Conservation (phyloP, 805 yeast species). For the Isabelozyma heimii region DNA sequence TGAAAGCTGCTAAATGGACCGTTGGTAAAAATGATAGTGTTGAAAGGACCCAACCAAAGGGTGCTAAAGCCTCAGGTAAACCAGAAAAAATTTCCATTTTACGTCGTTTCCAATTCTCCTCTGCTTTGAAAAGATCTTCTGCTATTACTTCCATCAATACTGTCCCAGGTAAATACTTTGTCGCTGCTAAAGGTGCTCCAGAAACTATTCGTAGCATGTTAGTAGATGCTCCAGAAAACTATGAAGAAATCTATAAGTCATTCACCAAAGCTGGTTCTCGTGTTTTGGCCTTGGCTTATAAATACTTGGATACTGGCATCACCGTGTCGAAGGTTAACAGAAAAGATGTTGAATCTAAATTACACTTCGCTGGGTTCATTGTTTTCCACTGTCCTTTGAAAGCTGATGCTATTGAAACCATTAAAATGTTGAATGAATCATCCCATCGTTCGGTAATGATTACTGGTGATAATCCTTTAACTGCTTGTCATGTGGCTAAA, state of each 20-base stretch:
- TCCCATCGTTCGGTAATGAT: constrained; percentile 96
- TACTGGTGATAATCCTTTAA: constrained; percentile 97
- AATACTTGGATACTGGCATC: constrained; percentile 54
- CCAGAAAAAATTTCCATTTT: constrained; percentile 61
- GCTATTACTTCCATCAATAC: constrained; percentile 63
- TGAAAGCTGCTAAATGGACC: constrained; percentile 82
- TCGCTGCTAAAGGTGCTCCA: constrained; percentile 97
- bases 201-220: constrained; percentile 87
- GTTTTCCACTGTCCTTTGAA: constrained; percentile 98
- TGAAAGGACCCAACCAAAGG: constrained; percentile 33
- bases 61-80: constrained; percentile 16
- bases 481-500: constrained; percentile 96
- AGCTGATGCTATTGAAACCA: constrained; percentile 85
- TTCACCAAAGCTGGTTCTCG: constrained; percentile 96
- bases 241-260: constrained; percentile 82
- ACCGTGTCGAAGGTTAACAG: constrained; percentile 59
- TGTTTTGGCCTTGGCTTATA: constrained; percentile 92
- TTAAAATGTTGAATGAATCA: constrained; percentile 90
- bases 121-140: constrained; percentile 93
- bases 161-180: constrained; percentile 52
- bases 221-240: constrained; percentile 64
- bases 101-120: constrained; percentile 96
- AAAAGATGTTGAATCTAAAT: constrained; percentile 69
- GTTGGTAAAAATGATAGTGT: constrained; percentile 76
- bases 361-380: constrained; percentile 86